A percentile compares a stretch with the other conserved stretches of the same genome.
phyloP scores from a whole-genome alignment of 2,329 filamentous ascomycete genomes.

The Fusarium drepaniforme region DNA sequence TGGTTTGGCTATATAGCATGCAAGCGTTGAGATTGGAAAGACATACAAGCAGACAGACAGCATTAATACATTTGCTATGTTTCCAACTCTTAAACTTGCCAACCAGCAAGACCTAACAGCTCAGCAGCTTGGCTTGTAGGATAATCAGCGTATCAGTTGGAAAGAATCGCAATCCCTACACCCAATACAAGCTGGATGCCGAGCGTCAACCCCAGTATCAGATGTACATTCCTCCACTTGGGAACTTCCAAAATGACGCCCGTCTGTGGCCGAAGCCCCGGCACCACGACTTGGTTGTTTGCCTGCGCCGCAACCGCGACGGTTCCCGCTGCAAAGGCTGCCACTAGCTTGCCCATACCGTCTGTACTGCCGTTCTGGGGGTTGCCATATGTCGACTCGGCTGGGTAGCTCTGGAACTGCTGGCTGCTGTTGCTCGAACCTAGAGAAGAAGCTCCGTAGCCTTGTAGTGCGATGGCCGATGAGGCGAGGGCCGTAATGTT shows the following conservation, averaged over 20 bases:
- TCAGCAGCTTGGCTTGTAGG: neutral
- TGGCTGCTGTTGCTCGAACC: constrained; percentile 19
- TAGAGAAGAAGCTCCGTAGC: constrained; percentile 37
- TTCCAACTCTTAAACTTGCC: neutral
- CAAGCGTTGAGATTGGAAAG: constrained; percentile 31
- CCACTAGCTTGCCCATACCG: constrained; percentile 52
- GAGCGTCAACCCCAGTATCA: constrained; percentile 49
- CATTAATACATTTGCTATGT: neutral
- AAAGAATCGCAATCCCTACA: constrained; percentile 21
- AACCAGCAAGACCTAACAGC: neutral
- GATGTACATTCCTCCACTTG: constrained; percentile 45
- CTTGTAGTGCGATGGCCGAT: constrained; percentile 38
- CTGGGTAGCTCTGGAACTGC: constrained; percentile 55
- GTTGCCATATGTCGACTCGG: constrained; percentile 53
- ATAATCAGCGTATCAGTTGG: constrained; percentile 6
- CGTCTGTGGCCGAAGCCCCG: constrained; percentile 47
- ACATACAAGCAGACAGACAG: neutral
- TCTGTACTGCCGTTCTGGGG: constrained; percentile 46
- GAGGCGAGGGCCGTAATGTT: constrained; percentile 36
- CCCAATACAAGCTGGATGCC: constrained; percentile 47
- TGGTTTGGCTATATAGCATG: constrained; percentile 21
- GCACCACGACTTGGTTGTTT: constrained; percentile 42
- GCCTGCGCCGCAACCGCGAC: constrained; percentile 48
- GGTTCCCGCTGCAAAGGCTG: constrained; percentile 53
- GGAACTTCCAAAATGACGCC: constrained; percentile 49